These are phyloP conservation scores for Pilasporangium apinafurcum DNA, from an alignment of 352 stramenopile genomes.

Conservation along the genomic window DNA sequence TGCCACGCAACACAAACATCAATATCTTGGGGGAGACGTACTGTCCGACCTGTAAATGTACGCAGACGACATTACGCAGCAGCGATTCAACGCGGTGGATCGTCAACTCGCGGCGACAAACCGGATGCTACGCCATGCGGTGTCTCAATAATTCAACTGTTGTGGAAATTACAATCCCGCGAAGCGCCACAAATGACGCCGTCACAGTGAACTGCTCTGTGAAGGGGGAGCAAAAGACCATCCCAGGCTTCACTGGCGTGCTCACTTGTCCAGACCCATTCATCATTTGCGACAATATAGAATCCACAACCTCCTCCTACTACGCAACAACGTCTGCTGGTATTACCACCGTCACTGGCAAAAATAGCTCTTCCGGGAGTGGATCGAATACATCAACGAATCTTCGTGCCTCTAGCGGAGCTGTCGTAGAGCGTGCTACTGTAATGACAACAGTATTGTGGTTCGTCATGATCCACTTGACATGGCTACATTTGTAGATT, in stretches of 20 bases:
- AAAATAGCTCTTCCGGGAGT: too few species aligned
- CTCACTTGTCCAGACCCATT: conserved; percentile 63
- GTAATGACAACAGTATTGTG: too few species aligned
- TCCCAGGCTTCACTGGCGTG: conserved; percentile 39
- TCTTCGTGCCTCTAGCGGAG: too few species aligned
- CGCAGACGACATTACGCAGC: conserved; percentile 54
- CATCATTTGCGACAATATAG: conserved; percentile 49
- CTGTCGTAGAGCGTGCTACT: too few species aligned
- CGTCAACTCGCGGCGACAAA: conserved; percentile 50
- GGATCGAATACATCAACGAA: too few species aligned
- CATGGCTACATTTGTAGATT: too few species aligned
- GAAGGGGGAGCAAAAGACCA: conserved; percentile 24
- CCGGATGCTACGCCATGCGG: conserved; percentile 72
- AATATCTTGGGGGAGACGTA: conserved; percentile 81
- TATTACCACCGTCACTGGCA: too few species aligned
- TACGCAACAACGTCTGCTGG: too few species aligned
- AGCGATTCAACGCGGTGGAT: conserved; percentile 49
- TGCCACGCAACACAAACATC: conserved; percentile 32
- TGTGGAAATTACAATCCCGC: conserved; percentile 37
- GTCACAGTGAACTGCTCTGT: conserved; percentile 33
- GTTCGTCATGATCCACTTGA: too few species aligned
- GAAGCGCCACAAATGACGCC: conserved; percentile 4
- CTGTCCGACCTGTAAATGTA: conserved; percentile 67
- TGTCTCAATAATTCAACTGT: conserved; percentile 23
- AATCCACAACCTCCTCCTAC: too few species aligned